A percentile compares a stretch with the other conserved stretches of the same genome.
These are phyloP conservation scores for Paraphaeosphaeria sporulosa DNA, from an alignment of 2,329 filamentous ascomycete genomes.

Conservation along the genomic window DNA sequence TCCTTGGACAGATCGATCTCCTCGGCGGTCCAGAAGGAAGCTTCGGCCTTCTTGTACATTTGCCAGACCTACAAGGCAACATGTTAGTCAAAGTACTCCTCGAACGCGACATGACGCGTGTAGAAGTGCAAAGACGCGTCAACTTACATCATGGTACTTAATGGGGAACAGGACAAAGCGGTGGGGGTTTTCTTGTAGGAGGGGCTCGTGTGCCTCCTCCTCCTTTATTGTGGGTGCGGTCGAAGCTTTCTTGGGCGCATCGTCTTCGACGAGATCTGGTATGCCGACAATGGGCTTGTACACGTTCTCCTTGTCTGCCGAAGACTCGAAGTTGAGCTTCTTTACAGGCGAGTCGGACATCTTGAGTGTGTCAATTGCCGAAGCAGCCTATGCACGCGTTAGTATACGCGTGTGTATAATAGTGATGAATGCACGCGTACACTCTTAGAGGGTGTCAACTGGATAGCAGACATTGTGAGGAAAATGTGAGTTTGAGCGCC, in stretches of 20 bases:
- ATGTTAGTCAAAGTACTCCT: conserved; percentile 38
- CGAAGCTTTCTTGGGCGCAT: conserved; percentile 59
- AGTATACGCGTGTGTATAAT: conserved; percentile 43
- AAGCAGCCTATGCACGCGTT: conserved; percentile 72
- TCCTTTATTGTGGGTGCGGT: conserved; percentile 63
- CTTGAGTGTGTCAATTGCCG: conserved; percentile 85
- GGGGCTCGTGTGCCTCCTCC: conserved; percentile 83
- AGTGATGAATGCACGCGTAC: conserved; percentile 57
- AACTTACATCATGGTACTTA: conserved; percentile 96
- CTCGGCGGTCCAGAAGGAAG: conserved; percentile 99
- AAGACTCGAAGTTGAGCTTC: conserved; percentile 79
- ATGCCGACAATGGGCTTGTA: conserved; percentile 64
- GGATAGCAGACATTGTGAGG: conserved; percentile 73
- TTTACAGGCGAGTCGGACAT: conserved; percentile 88
- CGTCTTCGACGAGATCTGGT: conserved; percentile 50
- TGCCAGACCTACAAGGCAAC: conserved; percentile 83
- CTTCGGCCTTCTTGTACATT: conserved; percentile 99
- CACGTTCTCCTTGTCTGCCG: conserved; percentile 82
- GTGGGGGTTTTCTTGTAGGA: conserved; percentile 93
- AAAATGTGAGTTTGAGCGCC: conserved; percentile 20
- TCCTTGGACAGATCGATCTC: conserved; percentile 99
- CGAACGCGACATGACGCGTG: conserved; percentile 7
- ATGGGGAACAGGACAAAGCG: conserved; percentile 98
- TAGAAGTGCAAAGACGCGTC: conserved; percentile 47
- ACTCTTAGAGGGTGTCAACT: conserved; percentile 76